phyloP scores from a whole-genome alignment of 768 basidiomycete genomes.

The Mycena alexandri region DNA sequence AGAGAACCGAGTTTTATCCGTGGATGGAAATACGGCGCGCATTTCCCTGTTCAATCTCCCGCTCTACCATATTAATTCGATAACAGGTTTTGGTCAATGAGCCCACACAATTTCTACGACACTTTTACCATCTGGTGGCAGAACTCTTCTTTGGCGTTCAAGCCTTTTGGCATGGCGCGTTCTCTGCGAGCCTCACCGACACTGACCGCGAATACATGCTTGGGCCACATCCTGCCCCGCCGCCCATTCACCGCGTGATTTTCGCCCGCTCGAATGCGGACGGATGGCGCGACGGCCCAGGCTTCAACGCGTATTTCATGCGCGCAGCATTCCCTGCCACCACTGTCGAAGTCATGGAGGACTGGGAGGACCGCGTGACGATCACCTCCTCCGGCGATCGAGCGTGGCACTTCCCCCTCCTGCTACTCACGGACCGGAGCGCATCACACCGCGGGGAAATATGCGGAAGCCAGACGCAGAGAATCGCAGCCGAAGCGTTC shows the following conservation, averaged over 20 bases:
- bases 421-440: constrained; percentile 80
- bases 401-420: constrained; percentile 79
- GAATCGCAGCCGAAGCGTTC: constrained; percentile 79
- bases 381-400: constrained; percentile 48
- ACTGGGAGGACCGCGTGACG: constrained; percentile 76
- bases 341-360: constrained; percentile 74
- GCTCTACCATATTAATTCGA: constrained; percentile 10
- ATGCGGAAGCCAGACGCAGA: constrained; percentile 75
- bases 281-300: constrained; percentile 82
- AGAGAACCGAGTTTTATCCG: constrained; percentile 69
- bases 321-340: constrained; percentile 80
- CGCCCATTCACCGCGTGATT: constrained; percentile 75
- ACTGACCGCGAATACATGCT: constrained; percentile 35
- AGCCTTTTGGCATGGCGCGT: constrained; percentile 78
- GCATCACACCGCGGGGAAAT: constrained; percentile 77
- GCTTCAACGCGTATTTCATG: constrained; percentile 83
- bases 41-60: neutral
- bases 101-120: constrained; percentile 81
- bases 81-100: constrained; percentile 73
- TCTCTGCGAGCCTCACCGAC: constrained; percentile 39
- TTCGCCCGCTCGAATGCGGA: constrained; percentile 71
- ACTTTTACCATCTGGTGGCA: constrained; percentile 91
- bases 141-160: constrained; percentile 84
- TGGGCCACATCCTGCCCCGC: constrained; percentile 48
- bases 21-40: constrained; percentile 81